phyloP scores from a whole-genome alignment of 1,284 basidiomycete genomes.

The Leccinum angustisporum region DNA sequence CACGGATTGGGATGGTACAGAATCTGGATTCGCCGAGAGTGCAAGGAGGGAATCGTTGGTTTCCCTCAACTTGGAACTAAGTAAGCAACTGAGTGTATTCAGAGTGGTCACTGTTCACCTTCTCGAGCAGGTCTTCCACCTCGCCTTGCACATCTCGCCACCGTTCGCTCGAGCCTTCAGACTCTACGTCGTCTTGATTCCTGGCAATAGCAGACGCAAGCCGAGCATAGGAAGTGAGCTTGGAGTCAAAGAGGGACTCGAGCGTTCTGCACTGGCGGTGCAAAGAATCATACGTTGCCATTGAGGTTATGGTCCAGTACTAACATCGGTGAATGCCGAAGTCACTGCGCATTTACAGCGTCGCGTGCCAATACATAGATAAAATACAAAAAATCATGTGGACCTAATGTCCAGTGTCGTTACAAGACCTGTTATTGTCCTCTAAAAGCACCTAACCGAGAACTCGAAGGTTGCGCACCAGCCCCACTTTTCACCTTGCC shows the following conservation, averaged over 20 bases:
- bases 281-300: constrained; percentile 76
- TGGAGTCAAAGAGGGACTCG: constrained; percentile 87
- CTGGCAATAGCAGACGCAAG: constrained; percentile 76
- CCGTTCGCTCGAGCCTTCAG: constrained; percentile 63
- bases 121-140: constrained; percentile 83
- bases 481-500: constrained; percentile 55
- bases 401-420: constrained; percentile 5
- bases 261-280: constrained; percentile 89
- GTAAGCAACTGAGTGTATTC: constrained; percentile 12
- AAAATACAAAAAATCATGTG: constrained; percentile 10
- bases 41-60: constrained; percentile 74
- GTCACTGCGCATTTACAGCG: constrained; percentile 2
- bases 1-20: constrained; percentile 81
- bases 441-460: constrained; percentile 31
- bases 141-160: constrained; percentile 85
- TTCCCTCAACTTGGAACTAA: constrained; percentile 69
- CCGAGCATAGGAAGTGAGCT: constrained; percentile 87
- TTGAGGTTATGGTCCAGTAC: constrained; percentile 25
- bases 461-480: constrained; percentile 25
- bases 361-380: constrained; percentile 1
- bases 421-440: constrained; percentile 23
- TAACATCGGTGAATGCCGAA: constrained; percentile 23
- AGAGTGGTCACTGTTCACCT: constrained; percentile 51
- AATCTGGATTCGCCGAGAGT: constrained; percentile 64
- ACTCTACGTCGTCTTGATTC: constrained; percentile 65